Evolutionary conservation across 164 flowering plant genomes (phyloP).

Genomic region (grape (Vitis vinifera)): DNA sequence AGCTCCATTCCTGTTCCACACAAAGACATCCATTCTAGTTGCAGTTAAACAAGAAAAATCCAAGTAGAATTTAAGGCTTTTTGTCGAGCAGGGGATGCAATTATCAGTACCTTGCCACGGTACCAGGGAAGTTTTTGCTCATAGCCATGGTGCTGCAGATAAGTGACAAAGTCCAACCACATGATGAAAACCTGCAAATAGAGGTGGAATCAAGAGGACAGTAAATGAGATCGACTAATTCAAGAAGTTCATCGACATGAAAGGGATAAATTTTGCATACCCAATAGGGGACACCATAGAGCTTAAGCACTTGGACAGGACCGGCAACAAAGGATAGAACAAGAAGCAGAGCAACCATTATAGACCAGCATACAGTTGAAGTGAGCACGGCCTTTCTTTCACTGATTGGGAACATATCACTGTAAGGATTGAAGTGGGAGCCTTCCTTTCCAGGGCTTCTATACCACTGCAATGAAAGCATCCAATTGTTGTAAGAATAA

Average conservation of each 20-base stretch:
- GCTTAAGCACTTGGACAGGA: conserved; percentile 68
- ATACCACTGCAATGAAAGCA: conserved; percentile 48
- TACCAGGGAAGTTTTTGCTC: conserved; percentile 77
- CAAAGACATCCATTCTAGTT: too few relatives aligned
- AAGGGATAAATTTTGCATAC: conserved; percentile 29
- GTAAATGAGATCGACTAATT: neutral
- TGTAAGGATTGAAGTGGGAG: conserved; percentile 80
- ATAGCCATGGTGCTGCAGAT: conserved; percentile 80
- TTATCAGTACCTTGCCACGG: conserved; percentile 57
- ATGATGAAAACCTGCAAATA: conserved; percentile 45
- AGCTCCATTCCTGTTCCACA: conserved; percentile 79
- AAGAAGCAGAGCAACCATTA: conserved; percentile 78
- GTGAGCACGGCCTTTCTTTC: conserved; percentile 72
- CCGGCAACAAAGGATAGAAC: conserved; percentile 59
- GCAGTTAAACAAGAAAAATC: too few relatives aligned
- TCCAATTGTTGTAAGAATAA: too few relatives aligned
- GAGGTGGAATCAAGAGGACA: neutral
- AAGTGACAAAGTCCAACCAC: conserved; percentile 75
- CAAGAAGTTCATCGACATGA: neutral
- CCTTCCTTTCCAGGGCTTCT: conserved; percentile 97
- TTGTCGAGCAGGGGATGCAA: too few relatives aligned
- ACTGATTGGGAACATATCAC: conserved; percentile 72
- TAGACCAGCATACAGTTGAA: conserved; percentile 76
- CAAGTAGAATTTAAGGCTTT: too few relatives aligned
- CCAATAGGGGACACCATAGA: conserved; percentile 82